phyloP scores from a whole-genome alignment of 495 filamentous ascomycete genomes.

The Lichenothelia convexa region DNA sequence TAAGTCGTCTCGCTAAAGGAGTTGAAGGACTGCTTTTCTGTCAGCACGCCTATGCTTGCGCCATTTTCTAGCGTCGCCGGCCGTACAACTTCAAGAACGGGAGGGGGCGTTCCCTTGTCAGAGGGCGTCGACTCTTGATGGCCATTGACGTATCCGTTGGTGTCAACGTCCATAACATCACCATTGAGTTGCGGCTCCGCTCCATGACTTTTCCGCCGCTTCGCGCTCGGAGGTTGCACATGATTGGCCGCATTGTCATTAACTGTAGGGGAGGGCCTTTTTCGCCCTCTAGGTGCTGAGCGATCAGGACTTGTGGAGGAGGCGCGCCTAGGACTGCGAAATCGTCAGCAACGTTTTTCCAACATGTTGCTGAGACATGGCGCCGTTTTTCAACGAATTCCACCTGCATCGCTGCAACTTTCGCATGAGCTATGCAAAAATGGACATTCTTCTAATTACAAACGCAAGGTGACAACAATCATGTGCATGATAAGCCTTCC shows the following conservation, averaged over 20 bases:
- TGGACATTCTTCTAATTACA: too few relatives aligned
- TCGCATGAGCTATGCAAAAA: too few relatives aligned
- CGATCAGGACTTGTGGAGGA: too few relatives aligned
- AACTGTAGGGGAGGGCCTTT: not conserved
- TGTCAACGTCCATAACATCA: conserved; percentile 20
- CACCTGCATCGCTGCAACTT: too few relatives aligned
- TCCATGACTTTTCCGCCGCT: conserved; percentile 13
- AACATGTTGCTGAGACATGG: too few relatives aligned
- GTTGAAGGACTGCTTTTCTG: conserved; percentile 2
- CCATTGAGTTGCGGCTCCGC: conserved; percentile 13
- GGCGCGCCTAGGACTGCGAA: not conserved
- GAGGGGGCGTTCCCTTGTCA: not conserved
- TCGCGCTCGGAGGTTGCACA: conserved; percentile 10
- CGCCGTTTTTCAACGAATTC: too few relatives aligned
- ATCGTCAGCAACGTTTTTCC: not conserved
- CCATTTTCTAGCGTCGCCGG: not conserved
- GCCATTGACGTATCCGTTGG: conserved; percentile 8
- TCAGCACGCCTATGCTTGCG: not conserved
- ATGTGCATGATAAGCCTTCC: too few relatives aligned
- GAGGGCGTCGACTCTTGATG: conserved; percentile 3
- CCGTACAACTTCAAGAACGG: conserved; percentile 7
- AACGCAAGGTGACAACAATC: too few relatives aligned
- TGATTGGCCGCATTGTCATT: conserved; percentile 2
- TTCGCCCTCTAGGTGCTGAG: not conserved
- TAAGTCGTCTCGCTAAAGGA: not conserved